Conservation (phyloP, 305 asterid species). For the Fraxinus albicans region DNA sequence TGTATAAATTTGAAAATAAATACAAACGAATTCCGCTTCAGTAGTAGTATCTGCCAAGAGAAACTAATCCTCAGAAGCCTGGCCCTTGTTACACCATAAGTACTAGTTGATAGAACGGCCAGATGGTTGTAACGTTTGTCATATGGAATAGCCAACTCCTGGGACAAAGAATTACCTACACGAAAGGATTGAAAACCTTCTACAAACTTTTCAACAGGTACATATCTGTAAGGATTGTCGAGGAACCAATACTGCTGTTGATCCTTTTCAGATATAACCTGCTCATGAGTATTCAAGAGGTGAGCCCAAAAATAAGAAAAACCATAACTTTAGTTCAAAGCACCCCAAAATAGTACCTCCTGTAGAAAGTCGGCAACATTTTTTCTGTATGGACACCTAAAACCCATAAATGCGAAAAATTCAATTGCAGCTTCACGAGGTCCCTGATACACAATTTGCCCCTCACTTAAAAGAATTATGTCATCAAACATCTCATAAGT, state of each 20-base stretch:
- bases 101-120: slow-evolving; percentile 49
- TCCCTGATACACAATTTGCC: slow-evolving; percentile 72
- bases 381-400: slow-evolving; percentile 67
- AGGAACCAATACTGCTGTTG: slow-evolving; percentile 71
- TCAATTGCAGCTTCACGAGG: slow-evolving; percentile 57
- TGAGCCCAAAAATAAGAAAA: slow-evolving; percentile 6
- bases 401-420: slow-evolving; percentile 59
- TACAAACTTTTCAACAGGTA: slow-evolving; percentile 53
- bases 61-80: slow-evolving; percentile 55
- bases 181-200: slow-evolving; percentile 56
- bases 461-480: slow-evolving; percentile 65
- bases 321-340: slow-evolving; percentile 11
- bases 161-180: slow-evolving; percentile 45
- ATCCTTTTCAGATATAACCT: slow-evolving; percentile 69
- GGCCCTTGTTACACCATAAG: slow-evolving; percentile 46
- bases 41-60: slow-evolving; percentile 63
- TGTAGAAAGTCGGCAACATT: slow-evolving; percentile 76
- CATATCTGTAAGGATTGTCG: slow-evolving; percentile 43
- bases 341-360: slow-evolving; percentile 46
- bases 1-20: slow-evolving; percentile 63
- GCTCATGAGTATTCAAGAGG: slow-evolving; percentile 22
- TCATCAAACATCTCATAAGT: slow-evolving; percentile 74
- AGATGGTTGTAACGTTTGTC: slow-evolving; percentile 51
- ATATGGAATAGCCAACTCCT: slow-evolving; percentile 52
- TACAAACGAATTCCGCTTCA: slow-evolving; percentile 61